These are phyloP conservation scores for Tetracentron sinense DNA, from an alignment of 164 flowering plant species.

Conservation along the genomic window DNA sequence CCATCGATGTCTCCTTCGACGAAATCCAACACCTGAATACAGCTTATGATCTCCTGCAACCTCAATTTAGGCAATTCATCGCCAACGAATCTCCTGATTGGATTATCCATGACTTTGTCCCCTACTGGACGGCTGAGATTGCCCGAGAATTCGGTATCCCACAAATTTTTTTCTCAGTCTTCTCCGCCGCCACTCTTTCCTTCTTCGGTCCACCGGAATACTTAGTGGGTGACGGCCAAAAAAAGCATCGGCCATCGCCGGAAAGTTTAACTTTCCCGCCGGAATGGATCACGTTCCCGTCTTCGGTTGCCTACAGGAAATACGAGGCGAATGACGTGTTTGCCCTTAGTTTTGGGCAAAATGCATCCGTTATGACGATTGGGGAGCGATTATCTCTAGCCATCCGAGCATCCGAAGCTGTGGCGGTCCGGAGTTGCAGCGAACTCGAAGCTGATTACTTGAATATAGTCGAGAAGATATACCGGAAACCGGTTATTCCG, in stretches of 20 bases:
- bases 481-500: too few species aligned
- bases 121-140: neutral
- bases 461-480: too few species aligned
- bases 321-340: too few species aligned
- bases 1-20: too few species aligned
- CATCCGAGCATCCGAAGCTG: neutral
- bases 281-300: neutral
- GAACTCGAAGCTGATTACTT: too few species aligned
- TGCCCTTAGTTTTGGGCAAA: too few species aligned
- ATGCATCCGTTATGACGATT: neutral
- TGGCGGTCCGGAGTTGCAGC: too few species aligned
- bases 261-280: neutral
- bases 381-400: neutral
- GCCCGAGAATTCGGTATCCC: neutral
- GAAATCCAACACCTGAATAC: too few species aligned
- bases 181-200: neutral
- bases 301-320: too few species aligned
- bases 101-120: neutral
- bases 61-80: neutral
- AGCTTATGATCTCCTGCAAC: slow-evolving; percentile 2
- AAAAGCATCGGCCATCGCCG: neutral
- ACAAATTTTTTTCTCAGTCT: neutral
- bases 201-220: neutral
- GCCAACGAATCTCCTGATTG: too few species aligned
- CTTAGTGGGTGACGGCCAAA: too few species aligned